Percentiles rank a stretch among this genome's conserved stretches.
Conservation (phyloP, 352 stramenopile species). For the Proteromonas lacertae region DNA sequence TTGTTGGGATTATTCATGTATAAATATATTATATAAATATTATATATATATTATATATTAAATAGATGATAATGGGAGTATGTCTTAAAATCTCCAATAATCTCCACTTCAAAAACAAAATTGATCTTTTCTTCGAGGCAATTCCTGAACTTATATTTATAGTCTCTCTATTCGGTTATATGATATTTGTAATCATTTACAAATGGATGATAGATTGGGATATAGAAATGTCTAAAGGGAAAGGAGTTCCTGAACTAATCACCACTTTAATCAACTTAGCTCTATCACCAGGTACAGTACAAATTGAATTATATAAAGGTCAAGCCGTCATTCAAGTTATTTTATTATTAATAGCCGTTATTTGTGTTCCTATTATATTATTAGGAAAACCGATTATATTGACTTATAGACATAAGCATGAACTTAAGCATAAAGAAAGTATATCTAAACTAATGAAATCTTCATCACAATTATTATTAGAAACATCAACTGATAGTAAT, state of each 20-base stretch:
- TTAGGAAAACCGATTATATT: conserved; percentile 65
- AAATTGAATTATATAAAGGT: conserved; percentile 72
- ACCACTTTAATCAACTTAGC: conserved; percentile 96
- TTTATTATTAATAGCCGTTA: conserved; percentile 57
- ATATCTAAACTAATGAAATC: too few species aligned
- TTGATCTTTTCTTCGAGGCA: conserved; percentile 85
- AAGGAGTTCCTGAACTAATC: conserved; percentile 87
- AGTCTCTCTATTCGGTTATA: conserved; percentile 88
- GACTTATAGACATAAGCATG: conserved; percentile 21
- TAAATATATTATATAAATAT: too few species aligned
- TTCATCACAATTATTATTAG: too few species aligned
- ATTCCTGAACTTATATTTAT: conserved; percentile 83
- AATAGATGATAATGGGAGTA: conserved; percentile 95
- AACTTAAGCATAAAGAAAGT: too few species aligned
- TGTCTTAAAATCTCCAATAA: conserved; percentile 72
- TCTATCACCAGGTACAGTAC: conserved; percentile 50
- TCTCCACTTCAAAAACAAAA: conserved; percentile 68
- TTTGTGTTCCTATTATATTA: conserved; percentile 80
- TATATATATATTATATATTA: too few species aligned
- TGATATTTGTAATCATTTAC: conserved; percentile 89
- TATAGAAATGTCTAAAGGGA: conserved; percentile 40
- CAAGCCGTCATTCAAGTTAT: conserved; percentile 44
- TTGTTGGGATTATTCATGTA: conserved; percentile 86
- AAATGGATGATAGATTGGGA: conserved; percentile 98
- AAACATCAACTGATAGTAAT: too few species aligned